Evolutionary conservation across 2,329 filamentous ascomycete species (phyloP).

Genomic region (Cryphonectria carpinicola): DNA sequence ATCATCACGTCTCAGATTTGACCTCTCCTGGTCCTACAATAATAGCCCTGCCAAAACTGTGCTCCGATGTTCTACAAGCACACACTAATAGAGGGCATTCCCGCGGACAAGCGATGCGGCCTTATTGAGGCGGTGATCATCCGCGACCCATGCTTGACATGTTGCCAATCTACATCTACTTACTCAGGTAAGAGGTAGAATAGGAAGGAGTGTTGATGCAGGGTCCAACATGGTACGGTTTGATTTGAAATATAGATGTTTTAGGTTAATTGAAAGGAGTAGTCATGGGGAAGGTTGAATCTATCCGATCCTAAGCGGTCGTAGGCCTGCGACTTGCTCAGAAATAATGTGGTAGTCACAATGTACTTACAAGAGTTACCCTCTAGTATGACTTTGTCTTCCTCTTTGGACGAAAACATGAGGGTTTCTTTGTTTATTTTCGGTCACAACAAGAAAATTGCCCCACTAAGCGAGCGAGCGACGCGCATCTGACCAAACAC

Average conservation of each 20-base stretch:
- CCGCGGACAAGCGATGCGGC: not conserved
- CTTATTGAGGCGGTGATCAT: not conserved
- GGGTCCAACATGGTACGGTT: not conserved
- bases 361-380: not conserved
- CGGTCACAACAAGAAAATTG: not conserved
- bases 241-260: not conserved
- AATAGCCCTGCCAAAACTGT: too few relatives aligned
- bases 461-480: not conserved
- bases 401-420: not conserved
- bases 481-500: not conserved
- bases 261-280: not conserved
- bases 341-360: not conserved
- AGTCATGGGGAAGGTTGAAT: not conserved
- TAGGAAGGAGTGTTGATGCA: conserved; percentile 1
- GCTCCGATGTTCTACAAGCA: not conserved
- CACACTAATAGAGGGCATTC: not conserved
- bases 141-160: not conserved
- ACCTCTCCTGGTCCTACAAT: too few relatives aligned
- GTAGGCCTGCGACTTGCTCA: not conserved
- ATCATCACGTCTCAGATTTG: too few relatives aligned
- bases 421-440: not conserved
- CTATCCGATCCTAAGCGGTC: not conserved
- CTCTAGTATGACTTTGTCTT: not conserved
- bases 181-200: not conserved
- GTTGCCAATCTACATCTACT: not conserved